Evolutionary conservation across 1,139 yeast species (phyloP).

Genomic region (Sporopachydermia cereana): DNA sequence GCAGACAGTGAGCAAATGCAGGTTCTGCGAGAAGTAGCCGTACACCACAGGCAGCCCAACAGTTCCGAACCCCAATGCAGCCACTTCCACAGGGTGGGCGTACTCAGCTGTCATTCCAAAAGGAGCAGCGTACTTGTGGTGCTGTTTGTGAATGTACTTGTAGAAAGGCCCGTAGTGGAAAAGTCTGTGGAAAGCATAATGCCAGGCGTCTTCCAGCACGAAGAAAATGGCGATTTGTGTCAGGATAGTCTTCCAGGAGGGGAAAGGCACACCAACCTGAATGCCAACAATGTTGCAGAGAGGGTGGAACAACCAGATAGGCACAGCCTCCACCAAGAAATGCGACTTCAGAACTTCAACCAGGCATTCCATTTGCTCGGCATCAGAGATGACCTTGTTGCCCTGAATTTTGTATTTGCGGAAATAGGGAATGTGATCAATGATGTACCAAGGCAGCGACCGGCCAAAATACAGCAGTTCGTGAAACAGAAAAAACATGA

Average conservation of each 20-base stretch:
- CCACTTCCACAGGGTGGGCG: conserved; percentile 90
- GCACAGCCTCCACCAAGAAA: conserved; percentile 83
- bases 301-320: conserved; percentile 94
- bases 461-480: conserved; percentile 78
- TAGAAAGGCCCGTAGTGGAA: conserved; percentile 80
- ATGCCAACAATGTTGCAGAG: conserved; percentile 70
- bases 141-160: conserved; percentile 89
- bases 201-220: conserved; percentile 88
- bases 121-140: conserved; percentile 94
- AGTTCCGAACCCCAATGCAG: conserved; percentile 85
- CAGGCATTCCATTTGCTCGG: conserved; percentile 88
- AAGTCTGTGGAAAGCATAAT: conserved; percentile 84
- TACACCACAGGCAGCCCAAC: conserved; percentile 82
- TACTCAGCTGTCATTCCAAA: conserved; percentile 94
- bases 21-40: conserved; percentile 48
- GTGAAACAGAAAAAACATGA: conserved; percentile 60
- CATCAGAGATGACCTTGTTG: conserved; percentile 58
- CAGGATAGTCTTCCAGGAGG: conserved; percentile 42
- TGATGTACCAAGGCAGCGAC: conserved; percentile 73
- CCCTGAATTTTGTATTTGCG: conserved; percentile 74
- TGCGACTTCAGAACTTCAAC: conserved; percentile 76
- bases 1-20: conserved; percentile 77
- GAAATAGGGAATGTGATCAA: conserved; percentile 68
- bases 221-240: conserved; percentile 66
- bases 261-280: conserved; percentile 73